phyloP scores from a whole-genome alignment of 768 basidiomycete species.

The Suillus occidentalis region DNA sequence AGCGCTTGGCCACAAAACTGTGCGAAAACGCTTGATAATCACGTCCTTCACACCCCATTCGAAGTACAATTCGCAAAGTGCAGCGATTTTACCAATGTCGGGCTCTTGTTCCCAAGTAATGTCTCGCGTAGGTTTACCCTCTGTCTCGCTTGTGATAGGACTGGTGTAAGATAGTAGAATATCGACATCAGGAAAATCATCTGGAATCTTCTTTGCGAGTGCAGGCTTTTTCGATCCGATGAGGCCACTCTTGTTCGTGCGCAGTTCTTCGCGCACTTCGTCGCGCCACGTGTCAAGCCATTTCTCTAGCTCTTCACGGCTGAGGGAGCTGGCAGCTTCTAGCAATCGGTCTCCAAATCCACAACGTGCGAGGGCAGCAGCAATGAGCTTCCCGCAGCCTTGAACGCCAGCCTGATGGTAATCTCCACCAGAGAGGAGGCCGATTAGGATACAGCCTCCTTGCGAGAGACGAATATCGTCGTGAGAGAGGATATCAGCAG shows the following conservation, averaged over 20 bases:
- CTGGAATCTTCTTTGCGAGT: conserved; percentile 62
- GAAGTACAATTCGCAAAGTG: conserved; percentile 82
- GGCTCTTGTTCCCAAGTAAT: conserved; percentile 58
- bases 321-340: conserved; percentile 52
- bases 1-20: conserved; percentile 76
- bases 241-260: conserved; percentile 63
- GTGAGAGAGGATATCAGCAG: conserved; percentile 42
- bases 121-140: conserved; percentile 44
- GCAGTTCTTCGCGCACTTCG: conserved; percentile 60
- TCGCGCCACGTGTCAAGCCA: conserved; percentile 68
- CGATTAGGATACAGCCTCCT: conserved; percentile 78
- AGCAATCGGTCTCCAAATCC: conserved; percentile 76
- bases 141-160: conserved; percentile 72
- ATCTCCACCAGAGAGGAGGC: conserved; percentile 86
- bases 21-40: conserved; percentile 83
- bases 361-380: conserved; percentile 76
- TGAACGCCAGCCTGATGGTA: conserved; percentile 73
- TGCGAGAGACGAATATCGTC: conserved; percentile 50
- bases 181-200: conserved; percentile 70
- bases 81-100: conserved; percentile 69
- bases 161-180: conserved; percentile 76
- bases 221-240: conserved; percentile 64
- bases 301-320: conserved; percentile 42
- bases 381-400: conserved; percentile 68
- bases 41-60: conserved; percentile 89